Conservation (phyloP, 2,329 filamentous ascomycete species). For the Huntiella omanensis region DNA sequence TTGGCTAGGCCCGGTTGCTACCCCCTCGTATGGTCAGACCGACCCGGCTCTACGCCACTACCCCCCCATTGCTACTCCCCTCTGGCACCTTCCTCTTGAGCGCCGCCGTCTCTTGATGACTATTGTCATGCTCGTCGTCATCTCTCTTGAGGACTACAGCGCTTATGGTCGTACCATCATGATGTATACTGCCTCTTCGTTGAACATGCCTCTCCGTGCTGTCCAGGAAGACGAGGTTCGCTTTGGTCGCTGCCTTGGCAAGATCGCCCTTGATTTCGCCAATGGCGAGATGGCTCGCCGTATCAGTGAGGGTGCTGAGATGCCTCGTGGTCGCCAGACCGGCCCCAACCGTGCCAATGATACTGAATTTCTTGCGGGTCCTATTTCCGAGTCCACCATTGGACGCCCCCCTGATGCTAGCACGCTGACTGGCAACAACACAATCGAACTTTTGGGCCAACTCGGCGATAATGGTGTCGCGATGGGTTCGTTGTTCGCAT, state of each 20-base stretch:
- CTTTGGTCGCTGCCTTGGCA: slow-evolving; percentile 54
- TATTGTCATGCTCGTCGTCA: slow-evolving; percentile 48
- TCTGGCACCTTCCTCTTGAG: slow-evolving; percentile 39
- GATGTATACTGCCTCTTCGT: slow-evolving; percentile 48
- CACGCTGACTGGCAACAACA: slow-evolving; percentile 53
- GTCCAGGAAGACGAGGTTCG: slow-evolving; percentile 56
- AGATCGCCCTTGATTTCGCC: slow-evolving; percentile 33
- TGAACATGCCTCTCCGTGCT: slow-evolving; percentile 45
- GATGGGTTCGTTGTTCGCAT: slow-evolving; percentile 74
- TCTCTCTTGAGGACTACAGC: slow-evolving; percentile 62
- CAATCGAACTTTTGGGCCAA: slow-evolving; percentile 60
- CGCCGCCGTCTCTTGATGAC: slow-evolving; percentile 53
- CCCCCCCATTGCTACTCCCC: slow-evolving; percentile 38
- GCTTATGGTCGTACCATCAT: slow-evolving; percentile 56
- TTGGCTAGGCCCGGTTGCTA: slow-evolving; percentile 21
- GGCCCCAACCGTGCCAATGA: slow-evolving; percentile 10
- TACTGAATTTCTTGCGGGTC: slow-evolving; percentile 50
- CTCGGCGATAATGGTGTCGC: slow-evolving; percentile 63
- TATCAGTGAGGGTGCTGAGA: slow-evolving; percentile 15
- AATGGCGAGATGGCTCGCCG: slow-evolving; percentile 10
- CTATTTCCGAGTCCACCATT: slow-evolving; percentile 59
- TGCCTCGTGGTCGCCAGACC: slow-evolving; percentile 14
- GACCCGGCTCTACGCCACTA: slow-evolving; percentile 32
- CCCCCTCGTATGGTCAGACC: slow-evolving; percentile 20
- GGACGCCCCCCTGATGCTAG: slow-evolving; percentile 61